These are phyloP conservation scores for Blastocystis sp. DNA, from an alignment of 352 stramenopile species.

Conservation along the genomic window DNA sequence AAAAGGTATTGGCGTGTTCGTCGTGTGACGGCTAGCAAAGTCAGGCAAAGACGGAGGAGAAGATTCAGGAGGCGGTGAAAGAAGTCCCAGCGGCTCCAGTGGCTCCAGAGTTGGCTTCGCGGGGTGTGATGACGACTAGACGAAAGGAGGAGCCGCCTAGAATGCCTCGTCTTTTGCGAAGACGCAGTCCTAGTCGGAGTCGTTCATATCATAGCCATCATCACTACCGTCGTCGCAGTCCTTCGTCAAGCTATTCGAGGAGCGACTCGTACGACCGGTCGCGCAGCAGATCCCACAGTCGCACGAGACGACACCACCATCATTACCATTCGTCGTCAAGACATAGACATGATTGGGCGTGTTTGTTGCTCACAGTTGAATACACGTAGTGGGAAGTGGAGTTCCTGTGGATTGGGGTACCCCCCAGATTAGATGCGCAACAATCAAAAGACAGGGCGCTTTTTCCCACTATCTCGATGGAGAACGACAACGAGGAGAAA, in stretches of 20 bases:
- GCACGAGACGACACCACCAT: neutral
- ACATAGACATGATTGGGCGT: neutral
- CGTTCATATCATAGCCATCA: neutral
- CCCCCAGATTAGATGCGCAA: too few species aligned
- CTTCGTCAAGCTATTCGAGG: neutral
- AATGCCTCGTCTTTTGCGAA: neutral
- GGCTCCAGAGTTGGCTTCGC: neutral
- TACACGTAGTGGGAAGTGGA: too few species aligned
- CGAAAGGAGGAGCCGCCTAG: neutral
- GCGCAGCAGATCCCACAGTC: neutral
- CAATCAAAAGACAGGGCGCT: neutral
- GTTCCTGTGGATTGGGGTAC: too few species aligned
- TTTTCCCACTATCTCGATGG: constrained; percentile 27
- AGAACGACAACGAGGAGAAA: constrained; percentile 21
- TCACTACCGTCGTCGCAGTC: neutral
- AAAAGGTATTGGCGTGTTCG: constrained; percentile 17
- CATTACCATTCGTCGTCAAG: neutral
- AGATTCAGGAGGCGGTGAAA: constrained; percentile 46
- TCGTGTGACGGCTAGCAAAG: constrained; percentile 25
- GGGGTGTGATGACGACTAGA: neutral
- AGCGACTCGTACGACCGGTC: neutral
- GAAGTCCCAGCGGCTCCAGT: neutral
- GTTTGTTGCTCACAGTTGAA: too few species aligned
- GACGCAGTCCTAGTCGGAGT: neutral
- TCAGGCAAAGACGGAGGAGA: constrained; percentile 10